A percentile compares a stretch with the other conserved stretches of the same genome.
These are phyloP conservation scores for Zalerion maritima DNA, from an alignment of 495 filamentous ascomycete genomes.

Conservation along the genomic window DNA sequence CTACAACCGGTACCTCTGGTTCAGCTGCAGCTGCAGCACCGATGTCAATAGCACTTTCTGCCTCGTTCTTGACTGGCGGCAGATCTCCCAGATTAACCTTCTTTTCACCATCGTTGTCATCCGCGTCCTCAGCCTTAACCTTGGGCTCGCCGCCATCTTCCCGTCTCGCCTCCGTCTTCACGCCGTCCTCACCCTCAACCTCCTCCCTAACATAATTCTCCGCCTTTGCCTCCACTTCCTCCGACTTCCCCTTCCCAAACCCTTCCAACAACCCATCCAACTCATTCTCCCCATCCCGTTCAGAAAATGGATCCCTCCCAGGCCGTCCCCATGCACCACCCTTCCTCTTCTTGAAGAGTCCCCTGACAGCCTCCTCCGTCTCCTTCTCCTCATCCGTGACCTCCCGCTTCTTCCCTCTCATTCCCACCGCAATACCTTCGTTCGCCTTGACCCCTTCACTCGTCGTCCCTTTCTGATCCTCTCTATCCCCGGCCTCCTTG, in stretches of 20 bases:
- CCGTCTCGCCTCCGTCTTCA: slow-evolving; percentile 2
- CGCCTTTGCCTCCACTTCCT: slow-evolving; percentile 2
- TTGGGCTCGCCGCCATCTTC: neutral
- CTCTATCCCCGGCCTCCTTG: slow-evolving; percentile 11
- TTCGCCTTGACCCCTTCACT: slow-evolving; percentile 30
- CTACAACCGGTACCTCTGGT: slow-evolving; percentile 21
- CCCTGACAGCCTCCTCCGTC: slow-evolving; percentile 43
- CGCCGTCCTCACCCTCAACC: slow-evolving; percentile 8
- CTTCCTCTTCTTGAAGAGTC: slow-evolving; percentile 42
- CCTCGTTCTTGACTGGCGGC: slow-evolving; percentile 10
- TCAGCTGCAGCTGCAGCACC: neutral
- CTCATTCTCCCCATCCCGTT: neutral
- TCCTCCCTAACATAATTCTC: slow-evolving; percentile 3
- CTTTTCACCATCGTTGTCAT: no score
- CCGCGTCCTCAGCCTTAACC: slow-evolving; percentile 6
- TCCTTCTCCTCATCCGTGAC: slow-evolving; percentile 48
- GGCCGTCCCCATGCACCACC: no score
- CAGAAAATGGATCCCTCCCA: slow-evolving; percentile 9
- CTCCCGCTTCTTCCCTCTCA: slow-evolving; percentile 54
- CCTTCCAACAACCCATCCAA: neutral
- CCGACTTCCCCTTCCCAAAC: neutral
- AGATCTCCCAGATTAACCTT: no score
- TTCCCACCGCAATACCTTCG: slow-evolving; percentile 33
- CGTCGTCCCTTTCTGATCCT: slow-evolving; percentile 13
- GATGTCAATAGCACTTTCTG: neutral